phyloP scores from a whole-genome alignment of 768 basidiomycete genomes.

The Flagelloscypha sp. region DNA sequence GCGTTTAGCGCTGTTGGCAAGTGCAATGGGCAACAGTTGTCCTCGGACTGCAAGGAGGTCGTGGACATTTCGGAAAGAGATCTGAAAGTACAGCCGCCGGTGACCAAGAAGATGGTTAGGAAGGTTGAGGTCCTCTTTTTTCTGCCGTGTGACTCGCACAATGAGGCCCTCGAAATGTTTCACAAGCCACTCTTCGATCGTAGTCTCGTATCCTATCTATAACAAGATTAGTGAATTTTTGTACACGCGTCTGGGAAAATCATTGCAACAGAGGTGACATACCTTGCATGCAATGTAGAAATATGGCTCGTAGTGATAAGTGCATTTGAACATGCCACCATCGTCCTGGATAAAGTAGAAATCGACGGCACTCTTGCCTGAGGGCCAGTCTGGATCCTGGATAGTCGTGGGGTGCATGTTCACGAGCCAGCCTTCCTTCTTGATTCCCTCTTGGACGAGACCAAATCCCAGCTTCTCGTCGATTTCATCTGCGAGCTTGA shows the following conservation, averaged over 20 bases:
- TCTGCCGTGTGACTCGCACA: conserved; percentile 65
- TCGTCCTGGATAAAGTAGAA: conserved; percentile 98
- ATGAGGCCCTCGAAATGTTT: conserved; percentile 90
- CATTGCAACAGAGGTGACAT: too few relatives aligned
- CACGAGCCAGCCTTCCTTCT: conserved; percentile 86
- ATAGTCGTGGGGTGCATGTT: conserved; percentile 97
- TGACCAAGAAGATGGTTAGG: conserved; percentile 98
- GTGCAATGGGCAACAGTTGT: conserved; percentile 83
- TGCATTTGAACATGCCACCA: conserved; percentile 93
- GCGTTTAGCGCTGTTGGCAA: conserved; percentile 84
- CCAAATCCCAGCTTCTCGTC: conserved; percentile 91
- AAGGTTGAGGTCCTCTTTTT: conserved; percentile 89
- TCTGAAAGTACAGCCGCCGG: conserved; percentile 76
- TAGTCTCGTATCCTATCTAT: conserved; percentile 77
- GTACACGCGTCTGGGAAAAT: background rate
- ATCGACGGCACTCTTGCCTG: conserved; percentile 86
- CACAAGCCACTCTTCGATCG: conserved; percentile 91
- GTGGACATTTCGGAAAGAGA: conserved; percentile 88
- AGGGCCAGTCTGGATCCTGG: conserved; percentile 77
- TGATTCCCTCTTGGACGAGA: conserved; percentile 68
- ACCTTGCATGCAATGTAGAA: conserved; percentile 92
- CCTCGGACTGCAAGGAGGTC: conserved; percentile 84
- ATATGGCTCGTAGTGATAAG: conserved; percentile 89
- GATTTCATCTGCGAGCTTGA: conserved; percentile 70
- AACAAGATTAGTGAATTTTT: conserved; percentile 6